Evolutionary conservation across 225 moss, liverwort and hornwort species (phyloP), one percentile per base, ranked within the genome.

Genomic region (Lunularia cruciata): DNA sequence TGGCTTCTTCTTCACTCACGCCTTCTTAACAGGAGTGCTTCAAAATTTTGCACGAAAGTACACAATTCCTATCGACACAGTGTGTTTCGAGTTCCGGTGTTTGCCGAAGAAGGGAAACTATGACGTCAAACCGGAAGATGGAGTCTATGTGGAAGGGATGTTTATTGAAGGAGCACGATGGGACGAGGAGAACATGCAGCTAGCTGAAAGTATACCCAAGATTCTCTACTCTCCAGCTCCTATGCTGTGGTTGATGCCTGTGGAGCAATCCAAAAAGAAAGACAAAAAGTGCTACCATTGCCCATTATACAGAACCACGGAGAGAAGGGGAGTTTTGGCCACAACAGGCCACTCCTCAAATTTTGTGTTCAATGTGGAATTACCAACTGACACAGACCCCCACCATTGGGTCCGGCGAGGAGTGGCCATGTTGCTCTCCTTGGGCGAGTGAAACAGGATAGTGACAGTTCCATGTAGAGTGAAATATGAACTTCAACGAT

Each of bases 1-100:
- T n/a, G 94, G 94, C 26, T 94, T 94, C 65, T 94, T 86, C 68
- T 91, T 94, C 83, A 94, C 94, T 0, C 94, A 86, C 6, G 94
- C 88, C 5, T 94, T 94, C 63, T 83, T 89, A 60, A 80, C 80
- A 43, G 80, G 80, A 68, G 75, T 80, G 53, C 18, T 94, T 16
- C 90, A 91, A 53, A 90, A 87, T 33, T 90, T 71, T 72, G 88
- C 94, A 0, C 67, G 94, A 2, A 89, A 83, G 47, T 87, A 91
- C 37, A 70, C 72, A 1, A 84, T 89, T 6, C 91, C 94, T 26
- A 87, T 94, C 2, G 94, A 91, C 45, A 91, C 83, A 0, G 76
- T 90, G 12, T 81, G 84, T 47, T 94, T 94, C 28, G 91, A 94
- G 19, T 91, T 87, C 70, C 79, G 73, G 28, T 86, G 83, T 13